phyloP scores from a whole-genome alignment of 441 rosid genomes.

The Omphalea diandra region DNA sequence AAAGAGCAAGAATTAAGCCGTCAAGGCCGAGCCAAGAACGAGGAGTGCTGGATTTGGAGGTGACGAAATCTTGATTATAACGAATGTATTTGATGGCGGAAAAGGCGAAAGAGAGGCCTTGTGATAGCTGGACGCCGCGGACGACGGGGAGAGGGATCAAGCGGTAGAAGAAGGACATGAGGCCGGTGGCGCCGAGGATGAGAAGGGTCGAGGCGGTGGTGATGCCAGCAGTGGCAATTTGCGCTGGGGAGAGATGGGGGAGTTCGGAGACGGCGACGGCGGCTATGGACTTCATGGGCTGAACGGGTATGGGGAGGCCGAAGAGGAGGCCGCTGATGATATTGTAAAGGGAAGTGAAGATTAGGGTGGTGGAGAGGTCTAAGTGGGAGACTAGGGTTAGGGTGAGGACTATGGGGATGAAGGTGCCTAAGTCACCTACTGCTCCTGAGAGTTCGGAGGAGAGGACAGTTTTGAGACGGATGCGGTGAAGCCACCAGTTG shows the following conservation, averaged over 20 bases:
- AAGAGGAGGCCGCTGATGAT: constrained; percentile 49
- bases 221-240: constrained; percentile 53
- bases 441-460: constrained; percentile 69
- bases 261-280: constrained; percentile 51
- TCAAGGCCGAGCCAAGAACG: constrained; percentile 61
- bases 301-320: constrained; percentile 75
- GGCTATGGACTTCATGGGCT: constrained; percentile 74
- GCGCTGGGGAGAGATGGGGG: constrained; percentile 8
- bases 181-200: constrained; percentile 57
- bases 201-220: constrained; percentile 49
- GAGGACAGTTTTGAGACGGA: constrained; percentile 39
- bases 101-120: constrained; percentile 67
- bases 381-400: no score
- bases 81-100: constrained; percentile 62
- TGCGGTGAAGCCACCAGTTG: constrained; percentile 45
- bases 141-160: constrained; percentile 58
- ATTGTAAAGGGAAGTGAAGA: constrained; percentile 63
- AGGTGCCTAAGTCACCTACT: no score
- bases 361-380: constrained; percentile 32
- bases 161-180: constrained; percentile 58
- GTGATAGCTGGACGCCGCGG: constrained; percentile 69
- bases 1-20: constrained; percentile 59
- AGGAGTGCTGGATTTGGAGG: constrained; percentile 38
- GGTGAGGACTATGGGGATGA: no score
- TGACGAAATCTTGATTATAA: constrained; percentile 48